These are phyloP conservation scores for Puccinia triticina DNA, from an alignment of 1,284 basidiomycete species.

Conservation along the genomic window DNA sequence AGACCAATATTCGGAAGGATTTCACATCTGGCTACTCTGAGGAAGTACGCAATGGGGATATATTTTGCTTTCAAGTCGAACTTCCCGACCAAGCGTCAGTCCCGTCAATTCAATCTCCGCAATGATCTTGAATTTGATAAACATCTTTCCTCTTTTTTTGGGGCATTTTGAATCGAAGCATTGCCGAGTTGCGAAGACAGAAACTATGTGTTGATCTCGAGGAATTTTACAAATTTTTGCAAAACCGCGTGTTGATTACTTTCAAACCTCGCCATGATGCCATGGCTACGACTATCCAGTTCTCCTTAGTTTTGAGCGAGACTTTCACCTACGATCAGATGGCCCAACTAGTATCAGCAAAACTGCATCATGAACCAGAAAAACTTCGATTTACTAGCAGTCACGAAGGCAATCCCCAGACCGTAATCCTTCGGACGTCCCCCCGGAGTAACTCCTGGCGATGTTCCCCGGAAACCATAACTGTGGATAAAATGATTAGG, in stretches of 20 bases:
- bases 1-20: too few relatives aligned
- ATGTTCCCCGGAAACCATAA: conserved; percentile 58
- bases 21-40: conserved; percentile 76
- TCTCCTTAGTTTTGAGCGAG: conserved; percentile 90
- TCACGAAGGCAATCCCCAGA: conserved; percentile 85
- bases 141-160: too few relatives aligned
- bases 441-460: conserved; percentile 67
- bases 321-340: conserved; percentile 99
- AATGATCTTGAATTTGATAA: too few relatives aligned
- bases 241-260: conserved; percentile 93
- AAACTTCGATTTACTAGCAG: conserved; percentile 98
- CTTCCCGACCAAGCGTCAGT: conserved; percentile 88
- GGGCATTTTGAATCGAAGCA: not conserved
- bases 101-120: not conserved
- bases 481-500: conserved; percentile 92
- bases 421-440: conserved; percentile 85
- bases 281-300: conserved; percentile 66
- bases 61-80: conserved; percentile 99
- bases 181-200: conserved; percentile 78
- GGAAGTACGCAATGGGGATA: conserved; percentile 98
- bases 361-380: conserved; percentile 88
- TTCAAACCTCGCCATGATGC: conserved; percentile 93
- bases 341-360: conserved; percentile 88
- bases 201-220: conserved; percentile 87
- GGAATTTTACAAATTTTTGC: conserved; percentile 96